A percentile compares a stretch with the other conserved stretches of the same genome.
Conservation (phyloP, 164 flowering plant genomes). For the Dillenia turbinata region DNA sequence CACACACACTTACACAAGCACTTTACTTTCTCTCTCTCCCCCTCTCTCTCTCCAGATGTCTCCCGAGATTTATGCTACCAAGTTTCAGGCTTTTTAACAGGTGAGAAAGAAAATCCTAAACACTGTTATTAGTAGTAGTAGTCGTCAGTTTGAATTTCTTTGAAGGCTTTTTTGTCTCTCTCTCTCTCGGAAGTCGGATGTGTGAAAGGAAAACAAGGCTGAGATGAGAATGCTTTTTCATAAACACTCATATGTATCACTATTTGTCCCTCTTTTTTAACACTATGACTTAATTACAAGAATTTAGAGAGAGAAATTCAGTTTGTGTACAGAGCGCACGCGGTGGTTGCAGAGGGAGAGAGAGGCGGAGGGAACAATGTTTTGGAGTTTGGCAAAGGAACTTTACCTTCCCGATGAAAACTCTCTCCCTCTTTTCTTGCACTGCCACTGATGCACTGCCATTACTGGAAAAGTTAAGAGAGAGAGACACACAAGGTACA, state of each 20-base stretch:
- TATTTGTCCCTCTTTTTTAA: too few relatives aligned
- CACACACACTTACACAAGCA: not conserved
- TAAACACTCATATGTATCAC: not conserved
- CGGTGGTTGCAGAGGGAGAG: constrained; percentile 18
- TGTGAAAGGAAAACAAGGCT: not conserved
- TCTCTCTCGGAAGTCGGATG: constrained; percentile 1
- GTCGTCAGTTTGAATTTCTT: constrained; percentile 25
- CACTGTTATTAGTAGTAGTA: constrained; percentile 22
- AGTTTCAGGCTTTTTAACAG: constrained; percentile 40
- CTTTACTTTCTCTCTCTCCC: constrained; percentile 1
- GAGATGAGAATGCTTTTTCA: not conserved
- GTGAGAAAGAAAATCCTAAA: constrained; percentile 39
- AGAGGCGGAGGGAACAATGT: constrained; percentile 4
- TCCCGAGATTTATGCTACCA: constrained; percentile 67
- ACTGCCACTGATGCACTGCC: constrained; percentile 60
- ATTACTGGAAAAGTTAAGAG: constrained; percentile 33
- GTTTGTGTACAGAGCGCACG: constrained; percentile 23
- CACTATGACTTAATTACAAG: too few relatives aligned
- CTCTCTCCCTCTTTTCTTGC: constrained; percentile 50
- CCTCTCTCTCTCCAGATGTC: constrained; percentile 18
- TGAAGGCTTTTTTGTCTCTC: constrained; percentile 21
- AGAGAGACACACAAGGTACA: constrained; percentile 15
- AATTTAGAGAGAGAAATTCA: constrained; percentile 2
- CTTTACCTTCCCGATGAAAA: constrained; percentile 84
- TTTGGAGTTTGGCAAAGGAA: constrained; percentile 5